Evolutionary conservation across 495 filamentous ascomycete species (phyloP), one percentile per base, ranked within the genome.

Genomic region (Letharia lupina): DNA sequence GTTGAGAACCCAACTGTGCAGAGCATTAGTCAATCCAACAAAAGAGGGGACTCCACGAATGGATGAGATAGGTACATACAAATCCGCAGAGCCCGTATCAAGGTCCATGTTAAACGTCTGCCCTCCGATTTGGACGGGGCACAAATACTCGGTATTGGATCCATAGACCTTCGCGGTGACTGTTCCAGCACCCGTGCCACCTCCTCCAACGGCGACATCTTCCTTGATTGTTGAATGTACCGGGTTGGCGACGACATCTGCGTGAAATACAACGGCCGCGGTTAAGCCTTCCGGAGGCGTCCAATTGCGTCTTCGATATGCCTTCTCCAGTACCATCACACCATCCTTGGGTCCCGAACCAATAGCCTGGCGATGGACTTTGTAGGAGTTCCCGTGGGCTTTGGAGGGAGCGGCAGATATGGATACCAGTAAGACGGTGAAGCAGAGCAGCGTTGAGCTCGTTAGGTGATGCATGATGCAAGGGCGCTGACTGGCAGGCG

Each of bases 21-120:
- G 31, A 35, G 1, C 3, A 35, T 56, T 10, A 45, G 3, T 35
- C 40, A 33, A 57, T 18, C 47, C 35, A 41, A 63, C 65, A 44
- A 59, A 60, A 20, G 11, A 23, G 18, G 12, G 33, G 12, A 31
- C n/a, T 44, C 44, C 20, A 15, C 48, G 59, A 12, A 62, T 52
- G 52, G 31, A 66, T 23, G 39, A 23, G 20, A 68, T 28, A 11
- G 79, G 78, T 45, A 83, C 88, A 76, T 85, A 91, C 77, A 96
- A 77, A 74, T 94, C 91, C 20, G 91, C 83, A 8, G 88, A 91
- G 62, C 91, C 91, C 23, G 89, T 90, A 74, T 96, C 91, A 73
- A 96, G 90, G 70, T 92, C 84, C 72, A 96, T 78, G 67, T 86
- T 84, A 64, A 94, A 67, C 9, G 78, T 83, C 73, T 93, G 89